Base-by-base conservation (phyloP, 1,284 basidiomycete species). In the Calocybe gambosa region DNA sequence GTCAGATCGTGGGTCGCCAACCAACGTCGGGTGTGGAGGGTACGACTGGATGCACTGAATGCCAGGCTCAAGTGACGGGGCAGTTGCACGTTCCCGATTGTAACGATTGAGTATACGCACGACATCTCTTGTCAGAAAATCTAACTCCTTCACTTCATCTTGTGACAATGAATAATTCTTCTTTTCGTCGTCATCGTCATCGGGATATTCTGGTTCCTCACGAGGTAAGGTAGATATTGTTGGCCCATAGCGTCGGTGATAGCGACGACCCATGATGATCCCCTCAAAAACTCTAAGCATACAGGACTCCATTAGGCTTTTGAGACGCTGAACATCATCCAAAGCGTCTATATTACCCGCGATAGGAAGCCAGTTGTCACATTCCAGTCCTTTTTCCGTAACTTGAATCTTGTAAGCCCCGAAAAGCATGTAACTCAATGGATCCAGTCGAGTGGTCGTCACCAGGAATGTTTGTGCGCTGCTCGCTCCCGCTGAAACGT, bases 251-350 rank as follows among this genome's bases (percentile, higher is more conserved):
- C 60, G 61, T 38, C 62, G 52, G 29, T 60, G 61, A 36, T 60
- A 62, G 45, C 63, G 64, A 31, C 66, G 65, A 45, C 66, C 64
- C 69, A 77, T 75, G 31, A 75, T 75, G 47, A 94, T 84, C 20
- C 93, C 93, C 58, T 97, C 89, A 56, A 93, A 97, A 1, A 96
- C 90, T 36, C 94, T 81, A 43, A 94, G 70, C 82, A 97, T 85
- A 60, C 88, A 92, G 2, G 74, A 70, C 58, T 96, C 90, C 73
- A 96, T 80, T 55, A 89, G 71, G 21, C 69, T 71, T 66, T 94
- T 93, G 57, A 98, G 70, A n/a, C 82, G 76, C 59, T 89, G 85
- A 18, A 96, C 70, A 56, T 93, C 85, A 62, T 95, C 90, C 53
- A 98, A 68, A 4, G 82, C 80, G 55, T 86, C 79, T 49, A 85